Evolutionary conservation across 2,329 filamentous ascomycete species (phyloP).

Genomic region (Emmonsiellopsis sp.): DNA sequence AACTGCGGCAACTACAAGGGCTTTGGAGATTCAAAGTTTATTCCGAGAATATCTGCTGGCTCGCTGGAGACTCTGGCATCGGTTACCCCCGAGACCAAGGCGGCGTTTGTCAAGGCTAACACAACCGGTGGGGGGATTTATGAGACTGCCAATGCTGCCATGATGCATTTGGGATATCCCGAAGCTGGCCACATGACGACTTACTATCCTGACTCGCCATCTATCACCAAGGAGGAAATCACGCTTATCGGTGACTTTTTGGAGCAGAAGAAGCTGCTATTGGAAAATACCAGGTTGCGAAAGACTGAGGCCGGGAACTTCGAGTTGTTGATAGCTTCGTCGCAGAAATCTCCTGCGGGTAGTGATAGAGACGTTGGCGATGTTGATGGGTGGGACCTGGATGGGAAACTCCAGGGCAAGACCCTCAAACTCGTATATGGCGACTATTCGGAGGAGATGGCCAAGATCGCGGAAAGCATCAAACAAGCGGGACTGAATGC

Average conservation of each 20-base stretch:
- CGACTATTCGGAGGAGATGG: constrained; percentile 65
- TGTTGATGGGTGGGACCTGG: constrained; percentile 52
- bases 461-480: constrained; percentile 54
- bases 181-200: constrained; percentile 69
- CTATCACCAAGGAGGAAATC: constrained; percentile 68
- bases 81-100: constrained; percentile 49
- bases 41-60: constrained; percentile 59
- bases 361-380: constrained; percentile 62
- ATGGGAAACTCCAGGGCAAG: constrained; percentile 55
- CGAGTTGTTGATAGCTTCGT: constrained; percentile 68
- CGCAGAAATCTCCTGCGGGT: constrained; percentile 48
- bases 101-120: constrained; percentile 58
- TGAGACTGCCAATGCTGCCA: constrained; percentile 51
- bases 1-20: constrained; percentile 82
- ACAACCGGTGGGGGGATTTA: constrained; percentile 57
- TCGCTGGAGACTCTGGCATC: constrained; percentile 57
- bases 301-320: constrained; percentile 58
- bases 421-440: constrained; percentile 65
- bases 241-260: constrained; percentile 62
- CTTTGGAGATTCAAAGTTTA: constrained; percentile 77
- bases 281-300: constrained; percentile 66
- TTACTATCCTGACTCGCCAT: constrained; percentile 69
- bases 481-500: constrained; percentile 60
- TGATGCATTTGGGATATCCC: constrained; percentile 68
- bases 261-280: constrained; percentile 59